Percentiles rank a stretch among this genome's conserved stretches.
phyloP scores from a whole-genome alignment of 192 early-diverging fungal genomes.

The Dispira simplex region DNA sequence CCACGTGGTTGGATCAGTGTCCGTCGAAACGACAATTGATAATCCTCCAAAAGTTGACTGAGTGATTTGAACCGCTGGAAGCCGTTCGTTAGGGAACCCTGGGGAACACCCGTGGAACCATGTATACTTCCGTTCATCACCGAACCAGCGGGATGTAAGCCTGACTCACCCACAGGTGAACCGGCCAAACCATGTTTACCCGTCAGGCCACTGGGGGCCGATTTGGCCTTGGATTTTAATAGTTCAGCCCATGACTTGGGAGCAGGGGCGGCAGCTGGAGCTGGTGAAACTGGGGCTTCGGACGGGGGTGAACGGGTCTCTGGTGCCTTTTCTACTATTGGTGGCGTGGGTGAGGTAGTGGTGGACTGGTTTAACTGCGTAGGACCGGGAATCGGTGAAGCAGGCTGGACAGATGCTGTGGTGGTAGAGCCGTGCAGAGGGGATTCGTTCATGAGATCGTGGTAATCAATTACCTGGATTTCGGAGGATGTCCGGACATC shows the following conservation, averaged over 20 bases:
- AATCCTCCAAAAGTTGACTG: background rate
- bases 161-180: background rate
- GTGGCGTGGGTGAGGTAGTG: background rate
- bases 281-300: background rate
- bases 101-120: background rate
- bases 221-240: background rate
- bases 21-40: background rate
- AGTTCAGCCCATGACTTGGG: constrained; percentile 2
- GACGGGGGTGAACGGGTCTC: background rate
- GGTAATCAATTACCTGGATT: background rate
- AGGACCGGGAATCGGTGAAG: background rate
- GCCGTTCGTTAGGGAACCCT: background rate
- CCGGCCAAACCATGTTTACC: background rate
- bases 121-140: background rate
- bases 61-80: background rate
- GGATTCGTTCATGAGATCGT: background rate
- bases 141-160: background rate
- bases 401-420: background rate
- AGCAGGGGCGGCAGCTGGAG: background rate
- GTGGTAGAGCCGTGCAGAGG: background rate
- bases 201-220: background rate
- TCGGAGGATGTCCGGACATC: background rate
- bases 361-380: background rate
- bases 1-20: constrained; percentile 66
- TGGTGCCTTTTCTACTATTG: background rate